Base-by-base conservation (phyloP, 2,329 filamentous ascomycete species). In the Cladophialophora carrionii region DNA sequence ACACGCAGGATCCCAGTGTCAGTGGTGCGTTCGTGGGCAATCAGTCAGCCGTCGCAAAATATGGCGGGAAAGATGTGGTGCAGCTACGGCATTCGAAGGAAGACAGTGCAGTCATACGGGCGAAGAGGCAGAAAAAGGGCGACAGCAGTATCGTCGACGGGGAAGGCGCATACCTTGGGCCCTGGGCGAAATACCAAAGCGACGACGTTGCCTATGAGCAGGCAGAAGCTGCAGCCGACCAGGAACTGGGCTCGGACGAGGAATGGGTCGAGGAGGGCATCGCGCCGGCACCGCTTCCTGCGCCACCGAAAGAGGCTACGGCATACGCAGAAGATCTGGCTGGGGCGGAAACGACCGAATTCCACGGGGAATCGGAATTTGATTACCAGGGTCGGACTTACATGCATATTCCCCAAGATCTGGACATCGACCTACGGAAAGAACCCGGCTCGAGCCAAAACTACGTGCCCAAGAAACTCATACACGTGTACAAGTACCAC, bases 301-400 rank as follows among this genome's bases (percentile, higher is more conserved):
- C 81, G 56, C 81, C 83, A 74, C 78, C 79, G 65, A 84, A 83
- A 69, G 78, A 77, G 49, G 79, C 80, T 5, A 83, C 81, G 10
- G 81, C 79, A 59, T 84, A 84, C 70, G 77, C 78, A 43, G 78
- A 81, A 68, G 70, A 88, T 12, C 81, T 88, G 8, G 83, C 91
- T 7, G 84, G 85, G 65, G 85, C 85, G 29, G 95, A 99, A 80
- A 95, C 89, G 59, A 92, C 89, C 51, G 88, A 88, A 52, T 99
- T 98, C 79, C 90, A 96, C 74, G 95, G 93, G 68, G 84, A 85
- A 48, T 83, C 90, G 74, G 83, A 95, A 78, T 89, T 88, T 81
- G 95, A 99, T 77, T 99, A 99, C 80, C 90, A 96, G 76, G 95
- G 95, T 55, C 85, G 95, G 70, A 96, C 94, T 37, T 99, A 96